Conservation (phyloP, 1,139 yeast species). For the Zygotorulaspora mrakii region DNA sequence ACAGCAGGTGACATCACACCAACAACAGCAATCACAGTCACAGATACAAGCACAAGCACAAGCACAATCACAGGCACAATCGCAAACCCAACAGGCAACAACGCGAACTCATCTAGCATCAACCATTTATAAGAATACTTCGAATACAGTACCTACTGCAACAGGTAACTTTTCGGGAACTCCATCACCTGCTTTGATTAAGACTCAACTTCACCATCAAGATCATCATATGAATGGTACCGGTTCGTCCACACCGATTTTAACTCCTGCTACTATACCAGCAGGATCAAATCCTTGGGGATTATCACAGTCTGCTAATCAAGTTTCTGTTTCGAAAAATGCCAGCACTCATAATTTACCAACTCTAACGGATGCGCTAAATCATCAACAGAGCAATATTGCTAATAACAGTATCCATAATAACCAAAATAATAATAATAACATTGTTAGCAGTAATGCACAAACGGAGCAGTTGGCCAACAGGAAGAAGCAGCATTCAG, state of each 20-base stretch:
- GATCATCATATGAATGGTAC: conserved; percentile 19
- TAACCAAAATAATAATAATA: conserved; percentile 20
- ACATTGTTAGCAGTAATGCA: conserved; percentile 15
- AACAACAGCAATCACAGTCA: conserved; percentile 12
- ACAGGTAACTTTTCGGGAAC: conserved; percentile 21
- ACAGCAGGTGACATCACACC: conserved; percentile 12
- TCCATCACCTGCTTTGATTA: conserved; percentile 32
- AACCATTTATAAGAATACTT: conserved; percentile 17
- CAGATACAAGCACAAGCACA: too few relatives aligned
- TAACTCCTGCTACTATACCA: conserved; percentile 37
- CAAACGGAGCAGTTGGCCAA: conserved; percentile 11
- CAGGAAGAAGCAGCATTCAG: conserved; percentile 36
- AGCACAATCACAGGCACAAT: too few relatives aligned
- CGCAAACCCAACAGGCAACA: conserved; percentile 6
- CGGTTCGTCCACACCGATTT: conserved; percentile 28
- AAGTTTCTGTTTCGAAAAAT: conserved; percentile 35
- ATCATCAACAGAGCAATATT: conserved; percentile 16
- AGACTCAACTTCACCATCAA: conserved; percentile 27
- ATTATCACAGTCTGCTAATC: conserved; percentile 33
- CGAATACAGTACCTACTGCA: conserved; percentile 22
- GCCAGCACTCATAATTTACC: conserved; percentile 66
- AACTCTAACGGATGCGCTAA: conserved; percentile 57
- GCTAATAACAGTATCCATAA: conserved; percentile 6
- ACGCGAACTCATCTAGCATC: conserved; percentile 11
- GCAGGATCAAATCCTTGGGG: conserved; percentile 38